Evolutionary conservation across 2,329 filamentous ascomycete genomes (phyloP), one percentile per base, ranked within the genome.

Genomic region (Fusarium musae): DNA sequence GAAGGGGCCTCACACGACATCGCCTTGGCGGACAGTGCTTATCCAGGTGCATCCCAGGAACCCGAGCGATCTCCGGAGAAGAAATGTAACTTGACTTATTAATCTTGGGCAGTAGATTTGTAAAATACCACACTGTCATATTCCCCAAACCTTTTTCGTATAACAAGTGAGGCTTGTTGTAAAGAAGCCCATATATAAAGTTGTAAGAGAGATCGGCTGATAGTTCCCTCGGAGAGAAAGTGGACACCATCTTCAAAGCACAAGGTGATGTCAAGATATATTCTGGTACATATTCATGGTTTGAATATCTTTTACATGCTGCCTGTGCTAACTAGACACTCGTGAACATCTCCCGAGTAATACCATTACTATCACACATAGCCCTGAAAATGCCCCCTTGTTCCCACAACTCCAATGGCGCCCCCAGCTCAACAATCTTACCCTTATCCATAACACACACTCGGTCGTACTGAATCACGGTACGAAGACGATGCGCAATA

Each of bases 11-110:
- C 49, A 32, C 43, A 50, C 67, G n/a, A 59, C 47, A 43, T 46
- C 32, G 42, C 26, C 59, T 70, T 61, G 65, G 64, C 42, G 28
- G 43, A 46, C n/a, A 54, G 46, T 64, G 50, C 61, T 43, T 34
- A 32, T 66, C 28, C 28, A 60, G 37, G 26, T 57, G 10, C 6
- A 57, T 19, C 15, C n/a, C 40, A 57, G 50, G 34, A 50, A 57
- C 43, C 52, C 43, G 66, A 64, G 34, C 30, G 5, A 64, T 30
- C 34, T 36, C 30, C 28, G 44, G 23, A 36, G 46, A 46, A 30
- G 19, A 42, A 28, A 16, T 50, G 21, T 4, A 42, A 23, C 16
- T 57, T 54, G 63, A n/a, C 56, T 43, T 40, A 0, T 36, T 37
- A 40, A 47, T 28, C 6, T 37, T 5, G 19, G 19, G 5, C 17